Evolutionary conservation across 257 asterid species (phyloP), one percentile per base, ranked within the genome.

Genomic region (Jasminum sambac): DNA sequence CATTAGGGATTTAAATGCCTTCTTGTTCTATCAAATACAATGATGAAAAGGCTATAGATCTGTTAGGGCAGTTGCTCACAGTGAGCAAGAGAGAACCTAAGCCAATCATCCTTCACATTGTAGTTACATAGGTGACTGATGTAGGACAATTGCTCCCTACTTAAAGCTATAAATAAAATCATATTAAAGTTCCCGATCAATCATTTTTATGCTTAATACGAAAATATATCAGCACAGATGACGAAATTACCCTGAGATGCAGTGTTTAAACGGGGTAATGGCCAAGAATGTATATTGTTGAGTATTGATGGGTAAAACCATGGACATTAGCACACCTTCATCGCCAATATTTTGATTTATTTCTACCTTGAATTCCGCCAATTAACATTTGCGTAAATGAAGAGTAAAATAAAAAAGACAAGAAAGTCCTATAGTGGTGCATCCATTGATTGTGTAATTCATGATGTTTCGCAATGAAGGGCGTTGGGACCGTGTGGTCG

Each of bases 1-100:
- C 72, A 55, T 74, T 61, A 61, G 61, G 62, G 21, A 8, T 50
- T 50, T 50, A 50, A 50, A 50, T 50, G 25, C 24, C 59, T 50
- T 9, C 0, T 17, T 48, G 11, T 50, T 50, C 25, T 50, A 50
- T 17, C 59, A 50, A 7, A 21, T 48, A 36, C 36, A 67, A 39
- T 48, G 64, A 40, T 9, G 48, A 50, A 36, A 63, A 43, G 38
- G 64, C 13, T 55, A 50, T n/a, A 24, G 19, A 50, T 50, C 7
- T 50, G 12, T 50, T 19, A 50, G 59, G 59, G 25, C 4, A 50
- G n/a, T n/a, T 50, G 25, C 59, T 50, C n/a, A 17, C 3, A 24
- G 26, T 50, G n/a, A 8, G 25, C 59, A 17, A 50, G 59, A 50
- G n/a, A 17, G n/a, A 50, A n/a, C 7, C 59, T 2, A 17, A 17